A percentile compares a stretch with the other conserved stretches of the same genome.
phyloP scores from a whole-genome alignment of 306 rosid species.

The Corylus heterophylla region DNA sequence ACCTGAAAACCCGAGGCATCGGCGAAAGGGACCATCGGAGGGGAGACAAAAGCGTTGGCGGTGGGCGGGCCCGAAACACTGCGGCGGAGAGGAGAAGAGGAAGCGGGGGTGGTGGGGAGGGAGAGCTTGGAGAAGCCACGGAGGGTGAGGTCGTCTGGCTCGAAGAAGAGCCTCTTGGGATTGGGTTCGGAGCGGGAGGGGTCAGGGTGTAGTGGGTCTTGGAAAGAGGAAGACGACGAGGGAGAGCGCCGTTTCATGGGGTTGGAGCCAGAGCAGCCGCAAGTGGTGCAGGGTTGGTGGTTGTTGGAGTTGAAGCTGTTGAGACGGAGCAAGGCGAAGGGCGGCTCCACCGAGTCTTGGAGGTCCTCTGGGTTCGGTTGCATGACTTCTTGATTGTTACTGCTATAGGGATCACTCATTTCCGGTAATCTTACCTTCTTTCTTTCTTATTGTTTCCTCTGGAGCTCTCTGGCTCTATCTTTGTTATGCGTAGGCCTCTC shows the following conservation, averaged over 20 bases:
- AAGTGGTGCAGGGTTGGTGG: conserved; percentile 10
- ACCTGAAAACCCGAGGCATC: background rate
- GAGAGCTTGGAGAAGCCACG: conserved; percentile 19
- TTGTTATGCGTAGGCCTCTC: no score
- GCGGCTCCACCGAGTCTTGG: conserved; percentile 20
- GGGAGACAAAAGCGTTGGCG: background rate
- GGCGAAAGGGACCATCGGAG: background rate
- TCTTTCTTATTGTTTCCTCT: no score
- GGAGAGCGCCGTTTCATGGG: conserved; percentile 35
- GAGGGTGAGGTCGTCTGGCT: conserved; percentile 12
- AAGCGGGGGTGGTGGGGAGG: background rate
- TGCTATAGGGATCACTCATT: background rate
- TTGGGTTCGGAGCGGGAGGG: conserved; percentile 2
- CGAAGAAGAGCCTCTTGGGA: conserved; percentile 31
- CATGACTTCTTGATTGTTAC: no score
- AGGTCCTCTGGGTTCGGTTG: background rate
- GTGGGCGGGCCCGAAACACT: conserved; percentile 26
- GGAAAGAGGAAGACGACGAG: conserved; percentile 10
- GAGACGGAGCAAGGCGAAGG: conserved; percentile 31
- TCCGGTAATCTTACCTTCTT: background rate
- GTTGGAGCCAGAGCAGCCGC: conserved; percentile 10
- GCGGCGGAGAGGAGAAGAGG: conserved; percentile 25
- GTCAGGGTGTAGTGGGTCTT: background rate
- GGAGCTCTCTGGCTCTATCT: no score
- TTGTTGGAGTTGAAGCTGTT: conserved; percentile 3